Percentiles rank a stretch among this genome's conserved stretches.
Evolutionary conservation across 1,139 yeast genomes (phyloP).

Genomic region (Trichomonascaceae sp.): DNA sequence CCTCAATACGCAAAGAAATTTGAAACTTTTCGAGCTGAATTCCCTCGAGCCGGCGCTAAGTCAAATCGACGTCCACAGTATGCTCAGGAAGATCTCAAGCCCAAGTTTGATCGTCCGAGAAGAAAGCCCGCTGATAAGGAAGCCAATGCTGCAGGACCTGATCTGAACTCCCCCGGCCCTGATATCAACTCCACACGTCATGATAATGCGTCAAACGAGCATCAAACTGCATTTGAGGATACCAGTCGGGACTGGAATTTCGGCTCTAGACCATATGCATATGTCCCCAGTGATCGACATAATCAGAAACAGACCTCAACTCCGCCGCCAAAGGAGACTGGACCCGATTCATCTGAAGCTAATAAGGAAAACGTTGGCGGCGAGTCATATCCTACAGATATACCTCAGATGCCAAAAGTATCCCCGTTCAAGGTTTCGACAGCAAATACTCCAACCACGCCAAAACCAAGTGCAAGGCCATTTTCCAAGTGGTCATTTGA

Average conservation of each 20-base stretch:
- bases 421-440: slow-evolving; percentile 4
- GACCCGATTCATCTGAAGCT: neutral
- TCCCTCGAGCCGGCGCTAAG: neutral
- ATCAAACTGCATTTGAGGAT: slow-evolving; percentile 2
- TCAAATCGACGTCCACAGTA: neutral
- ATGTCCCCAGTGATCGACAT: slow-evolving; percentile 10
- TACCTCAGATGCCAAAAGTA: neutral
- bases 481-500: neutral
- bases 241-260: slow-evolving; percentile 9
- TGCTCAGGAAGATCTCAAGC: neutral
- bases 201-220: neutral
- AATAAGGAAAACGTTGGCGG: neutral
- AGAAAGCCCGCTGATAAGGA: neutral
- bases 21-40: neutral
- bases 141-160: neutral
- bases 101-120: neutral
- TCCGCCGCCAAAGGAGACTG: neutral
- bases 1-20: neutral
- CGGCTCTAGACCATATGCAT: slow-evolving; percentile 13
- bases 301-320: neutral
- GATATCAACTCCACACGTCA: neutral
- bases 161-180: too few species aligned
- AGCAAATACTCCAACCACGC: neutral
- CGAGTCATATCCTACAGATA: neutral
- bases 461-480: neutral